phyloP scores from a whole-genome alignment of 2,329 filamentous ascomycete species.

The Sclerotinia nivalis region DNA sequence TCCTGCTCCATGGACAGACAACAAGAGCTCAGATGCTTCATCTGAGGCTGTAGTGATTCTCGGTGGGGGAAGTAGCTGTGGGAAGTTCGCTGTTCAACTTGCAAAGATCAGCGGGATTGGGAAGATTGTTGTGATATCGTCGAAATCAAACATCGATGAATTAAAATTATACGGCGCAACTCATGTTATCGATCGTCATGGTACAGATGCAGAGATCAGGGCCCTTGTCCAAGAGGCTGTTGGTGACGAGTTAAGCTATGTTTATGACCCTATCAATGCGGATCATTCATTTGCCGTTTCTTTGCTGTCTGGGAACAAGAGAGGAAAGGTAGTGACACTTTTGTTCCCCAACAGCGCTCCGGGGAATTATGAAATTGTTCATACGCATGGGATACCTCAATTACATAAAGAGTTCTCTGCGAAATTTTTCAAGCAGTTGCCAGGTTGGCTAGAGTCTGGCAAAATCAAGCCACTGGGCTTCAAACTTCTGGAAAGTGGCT shows the following conservation, averaged over 20 bases:
- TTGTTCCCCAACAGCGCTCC: neutral
- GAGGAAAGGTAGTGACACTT: slow-evolving; percentile 16
- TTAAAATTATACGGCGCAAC: slow-evolving; percentile 45
- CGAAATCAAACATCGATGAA: slow-evolving; percentile 35
- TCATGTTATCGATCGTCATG: slow-evolving; percentile 44
- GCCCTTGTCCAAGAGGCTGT: slow-evolving; percentile 6
- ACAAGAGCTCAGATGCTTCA: slow-evolving; percentile 14
- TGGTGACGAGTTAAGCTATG: slow-evolving; percentile 17
- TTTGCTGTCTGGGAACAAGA: slow-evolving; percentile 21
- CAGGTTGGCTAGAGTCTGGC: slow-evolving; percentile 11
- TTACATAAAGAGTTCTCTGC: neutral
- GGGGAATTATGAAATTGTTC: slow-evolving; percentile 4
- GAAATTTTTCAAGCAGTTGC: slow-evolving; percentile 8
- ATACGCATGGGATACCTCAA: neutral
- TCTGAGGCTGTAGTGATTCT: slow-evolving; percentile 38
- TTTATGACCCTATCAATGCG: slow-evolving; percentile 20
- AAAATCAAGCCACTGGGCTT: slow-evolving; percentile 19
- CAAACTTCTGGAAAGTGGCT: slow-evolving; percentile 16
- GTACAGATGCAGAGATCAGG: slow-evolving; percentile 12
- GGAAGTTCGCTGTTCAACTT: slow-evolving; percentile 41
- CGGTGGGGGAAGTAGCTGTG: slow-evolving; percentile 43
- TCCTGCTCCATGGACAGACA: slow-evolving; percentile 7
- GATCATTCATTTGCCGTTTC: slow-evolving; percentile 20
- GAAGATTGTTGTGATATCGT: slow-evolving; percentile 44
- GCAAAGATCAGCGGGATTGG: slow-evolving; percentile 43